Evolutionary conservation across 2,329 filamentous ascomycete genomes (phyloP).

Genomic region (Eurotiales sp.): DNA sequence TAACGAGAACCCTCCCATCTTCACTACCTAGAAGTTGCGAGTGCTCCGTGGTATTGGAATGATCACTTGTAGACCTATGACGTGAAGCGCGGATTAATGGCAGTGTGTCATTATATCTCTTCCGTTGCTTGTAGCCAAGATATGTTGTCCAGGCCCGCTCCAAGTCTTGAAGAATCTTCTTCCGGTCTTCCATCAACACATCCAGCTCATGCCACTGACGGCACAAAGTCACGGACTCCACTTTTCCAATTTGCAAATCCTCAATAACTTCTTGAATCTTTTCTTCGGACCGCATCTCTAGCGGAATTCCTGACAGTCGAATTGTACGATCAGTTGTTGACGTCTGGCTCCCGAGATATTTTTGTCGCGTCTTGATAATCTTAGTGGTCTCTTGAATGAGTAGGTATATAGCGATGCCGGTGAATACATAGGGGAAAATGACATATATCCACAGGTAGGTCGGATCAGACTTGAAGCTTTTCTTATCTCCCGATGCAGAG

Average conservation of each 20-base stretch:
- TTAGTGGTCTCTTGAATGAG: constrained; percentile 78
- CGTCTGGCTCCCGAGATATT: constrained; percentile 87
- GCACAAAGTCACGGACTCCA: constrained; percentile 83
- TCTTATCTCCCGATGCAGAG: constrained; percentile 5
- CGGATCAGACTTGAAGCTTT: constrained; percentile 31
- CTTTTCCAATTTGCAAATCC: constrained; percentile 80
- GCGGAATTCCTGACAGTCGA: constrained; percentile 81
- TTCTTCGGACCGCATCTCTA: constrained; percentile 71
- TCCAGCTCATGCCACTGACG: constrained; percentile 84
- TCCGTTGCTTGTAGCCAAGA: constrained; percentile 55
- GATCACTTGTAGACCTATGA: constrained; percentile 33
- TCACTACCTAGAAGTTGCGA: constrained; percentile 55
- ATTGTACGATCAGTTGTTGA: constrained; percentile 97
- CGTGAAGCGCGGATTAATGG: constrained; percentile 48
- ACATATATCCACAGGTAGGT: constrained; percentile 87
- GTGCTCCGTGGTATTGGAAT: constrained; percentile 51
- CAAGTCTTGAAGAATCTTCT: constrained; percentile 63
- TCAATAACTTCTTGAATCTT: constrained; percentile 85
- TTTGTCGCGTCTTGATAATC: constrained; percentile 80
- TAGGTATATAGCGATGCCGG: constrained; percentile 73
- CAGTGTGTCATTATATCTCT: constrained; percentile 40
- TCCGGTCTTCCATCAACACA: constrained; percentile 64
- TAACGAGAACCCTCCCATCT: constrained; percentile 38
- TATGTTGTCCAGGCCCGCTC: constrained; percentile 82
- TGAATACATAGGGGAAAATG: constrained; percentile 92